Conservation (phyloP, 2,329 filamentous ascomycete species). For the Leptographium lundbergii region DNA sequence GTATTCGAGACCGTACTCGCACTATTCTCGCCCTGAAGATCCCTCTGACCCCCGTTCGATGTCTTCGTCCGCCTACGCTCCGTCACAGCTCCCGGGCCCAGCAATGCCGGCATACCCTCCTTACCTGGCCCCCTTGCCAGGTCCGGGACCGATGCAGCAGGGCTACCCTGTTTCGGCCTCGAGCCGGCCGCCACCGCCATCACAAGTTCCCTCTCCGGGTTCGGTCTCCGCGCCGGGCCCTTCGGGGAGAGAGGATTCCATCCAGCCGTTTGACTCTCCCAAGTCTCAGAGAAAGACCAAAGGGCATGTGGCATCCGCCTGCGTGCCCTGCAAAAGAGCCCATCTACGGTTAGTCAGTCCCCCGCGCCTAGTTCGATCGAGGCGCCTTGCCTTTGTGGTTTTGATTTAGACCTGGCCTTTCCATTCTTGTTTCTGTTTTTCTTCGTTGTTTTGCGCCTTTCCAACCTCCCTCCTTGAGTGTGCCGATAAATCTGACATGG, state of each 20-base stretch:
- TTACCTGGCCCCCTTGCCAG: constrained; percentile 15
- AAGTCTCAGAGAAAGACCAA: constrained; percentile 58
- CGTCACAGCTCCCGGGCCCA: constrained; percentile 16
- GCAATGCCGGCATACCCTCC: constrained; percentile 18
- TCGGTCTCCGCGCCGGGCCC: background rate
- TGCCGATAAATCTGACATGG: constrained; percentile 1
- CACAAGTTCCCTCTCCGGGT: constrained; percentile 31
- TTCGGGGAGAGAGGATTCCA: constrained; percentile 7
- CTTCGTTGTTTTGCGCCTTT: background rate
- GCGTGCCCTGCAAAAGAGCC: constrained; percentile 74
- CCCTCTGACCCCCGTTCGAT: constrained; percentile 17
- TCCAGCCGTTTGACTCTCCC: constrained; percentile 37
- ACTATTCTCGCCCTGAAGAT: constrained; percentile 24
- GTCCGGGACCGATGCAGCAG: constrained; percentile 9
- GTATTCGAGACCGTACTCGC: constrained; percentile 20
- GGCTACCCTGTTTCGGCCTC: constrained; percentile 6
- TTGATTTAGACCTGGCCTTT: too few species aligned
- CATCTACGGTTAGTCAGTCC: constrained; percentile 49
- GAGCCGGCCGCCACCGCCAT: constrained; percentile 21
- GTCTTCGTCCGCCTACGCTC: constrained; percentile 12
- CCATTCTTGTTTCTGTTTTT: constrained; percentile 4
- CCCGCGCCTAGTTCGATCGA: background rate
- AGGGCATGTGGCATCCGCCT: constrained; percentile 73
- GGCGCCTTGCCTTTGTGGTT: too few species aligned
- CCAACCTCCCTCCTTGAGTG: too few species aligned